phyloP scores from a whole-genome alignment of 768 basidiomycete genomes.

The Termitomyces sp. region DNA sequence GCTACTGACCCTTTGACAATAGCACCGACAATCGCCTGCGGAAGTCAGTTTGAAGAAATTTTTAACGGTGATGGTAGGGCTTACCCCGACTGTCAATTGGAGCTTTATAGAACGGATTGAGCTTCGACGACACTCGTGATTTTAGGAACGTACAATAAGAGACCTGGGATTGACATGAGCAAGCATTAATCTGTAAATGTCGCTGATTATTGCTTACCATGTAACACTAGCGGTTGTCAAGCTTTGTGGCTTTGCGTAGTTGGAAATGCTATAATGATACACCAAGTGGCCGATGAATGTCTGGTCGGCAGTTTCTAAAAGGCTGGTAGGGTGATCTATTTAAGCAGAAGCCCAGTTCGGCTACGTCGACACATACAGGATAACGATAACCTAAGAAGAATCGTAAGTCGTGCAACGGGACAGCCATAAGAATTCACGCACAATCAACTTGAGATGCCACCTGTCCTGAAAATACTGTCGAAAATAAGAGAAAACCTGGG shows the following conservation, averaged over 20 bases:
- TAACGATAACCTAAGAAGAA: conserved; percentile 29
- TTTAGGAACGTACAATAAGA: conserved; percentile 38
- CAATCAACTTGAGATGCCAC: conserved; percentile 43
- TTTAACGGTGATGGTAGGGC: conserved; percentile 9
- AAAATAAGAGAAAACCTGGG: conserved; percentile 56
- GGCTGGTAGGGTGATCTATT: conserved; percentile 23
- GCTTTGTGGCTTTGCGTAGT: conserved; percentile 32
- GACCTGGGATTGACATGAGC: conserved; percentile 33
- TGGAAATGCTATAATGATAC: conserved; percentile 53
- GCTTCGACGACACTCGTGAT: background rate
- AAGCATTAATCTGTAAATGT: background rate
- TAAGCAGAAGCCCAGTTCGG: background rate
- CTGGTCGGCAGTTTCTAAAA: conserved; percentile 52
- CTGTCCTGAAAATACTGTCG: conserved; percentile 52
- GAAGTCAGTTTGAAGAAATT: background rate
- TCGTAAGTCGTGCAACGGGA: background rate
- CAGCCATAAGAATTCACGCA: conserved; percentile 26
- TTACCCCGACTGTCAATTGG: conserved; percentile 42
- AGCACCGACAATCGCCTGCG: conserved; percentile 49
- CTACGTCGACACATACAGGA: conserved; percentile 26
- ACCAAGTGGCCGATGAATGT: conserved; percentile 50
- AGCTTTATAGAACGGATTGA: conserved; percentile 26
- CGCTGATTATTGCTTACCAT: conserved; percentile 34
- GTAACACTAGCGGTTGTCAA: conserved; percentile 34
- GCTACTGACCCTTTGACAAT: conserved; percentile 47